Percentiles rank a stretch among this genome's conserved stretches.
These are phyloP conservation scores for Penicillium hordei DNA, from an alignment of 2,329 filamentous ascomycete genomes.

Conservation along the genomic window DNA sequence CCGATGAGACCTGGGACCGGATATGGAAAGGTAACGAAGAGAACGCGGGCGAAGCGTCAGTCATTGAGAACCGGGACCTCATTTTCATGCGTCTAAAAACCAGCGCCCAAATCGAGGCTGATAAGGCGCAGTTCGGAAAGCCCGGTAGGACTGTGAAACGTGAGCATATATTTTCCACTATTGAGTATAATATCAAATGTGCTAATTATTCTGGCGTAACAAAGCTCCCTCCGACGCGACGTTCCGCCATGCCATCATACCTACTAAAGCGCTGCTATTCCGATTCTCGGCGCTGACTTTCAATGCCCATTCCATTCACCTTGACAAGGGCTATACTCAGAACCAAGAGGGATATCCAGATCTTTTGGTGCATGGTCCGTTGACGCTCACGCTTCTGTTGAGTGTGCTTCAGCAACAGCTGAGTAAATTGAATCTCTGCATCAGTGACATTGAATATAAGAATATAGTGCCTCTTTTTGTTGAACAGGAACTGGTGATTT, in stretches of 20 bases:
- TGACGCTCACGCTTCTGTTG: conserved; percentile 75
- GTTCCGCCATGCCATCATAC: conserved; percentile 61
- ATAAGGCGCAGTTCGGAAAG: conserved; percentile 25
- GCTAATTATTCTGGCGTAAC: conserved; percentile 21
- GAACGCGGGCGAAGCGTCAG: conserved; percentile 43
- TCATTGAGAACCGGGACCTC: conserved; percentile 61
- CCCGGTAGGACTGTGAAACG: conserved; percentile 35
- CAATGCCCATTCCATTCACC: conserved; percentile 89
- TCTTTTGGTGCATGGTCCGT: conserved; percentile 81
- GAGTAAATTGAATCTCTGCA: conserved; percentile 29
- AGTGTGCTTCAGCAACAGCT: conserved; percentile 62
- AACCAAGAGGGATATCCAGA: conserved; percentile 71
- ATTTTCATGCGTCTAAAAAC: conserved; percentile 61
- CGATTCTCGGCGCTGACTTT: conserved; percentile 87
- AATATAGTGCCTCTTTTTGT: conserved; percentile 82
- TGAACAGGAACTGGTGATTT: conserved; percentile 68
- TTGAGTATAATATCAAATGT: background rate
- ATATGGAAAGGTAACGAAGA: conserved; percentile 47
- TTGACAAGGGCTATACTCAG: conserved; percentile 70
- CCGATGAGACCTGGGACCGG: conserved; percentile 38
- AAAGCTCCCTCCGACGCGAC: conserved; percentile 53
- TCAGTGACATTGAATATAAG: conserved; percentile 69
- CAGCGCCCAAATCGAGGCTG: conserved; percentile 33
- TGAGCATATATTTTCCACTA: conserved; percentile 28
- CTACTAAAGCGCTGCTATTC: conserved; percentile 73